These are phyloP conservation scores for Pythium dissotocum DNA, from an alignment of 352 stramenopile species.

Conservation along the genomic window DNA sequence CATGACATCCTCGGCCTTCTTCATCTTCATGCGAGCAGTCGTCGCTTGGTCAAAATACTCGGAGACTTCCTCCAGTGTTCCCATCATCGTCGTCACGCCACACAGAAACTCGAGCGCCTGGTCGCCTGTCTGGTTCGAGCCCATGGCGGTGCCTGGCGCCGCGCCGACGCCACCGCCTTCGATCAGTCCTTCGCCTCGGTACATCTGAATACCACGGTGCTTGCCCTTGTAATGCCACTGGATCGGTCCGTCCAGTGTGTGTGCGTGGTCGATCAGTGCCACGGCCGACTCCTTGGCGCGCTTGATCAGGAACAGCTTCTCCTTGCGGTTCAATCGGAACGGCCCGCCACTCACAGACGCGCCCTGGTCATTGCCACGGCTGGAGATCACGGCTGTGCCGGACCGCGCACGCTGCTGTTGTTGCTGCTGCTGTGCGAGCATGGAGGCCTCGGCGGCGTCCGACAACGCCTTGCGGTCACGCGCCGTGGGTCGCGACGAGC, in stretches of 20 bases:
- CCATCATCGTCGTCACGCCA: constrained; percentile 76
- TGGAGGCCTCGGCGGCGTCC: constrained; percentile 17
- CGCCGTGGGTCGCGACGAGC: background rate
- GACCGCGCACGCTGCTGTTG: constrained; percentile 13
- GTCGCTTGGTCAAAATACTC: constrained; percentile 69
- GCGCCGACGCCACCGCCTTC: constrained; percentile 26
- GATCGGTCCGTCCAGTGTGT: constrained; percentile 70
- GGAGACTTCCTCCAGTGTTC: constrained; percentile 64
- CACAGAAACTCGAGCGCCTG: constrained; percentile 55
- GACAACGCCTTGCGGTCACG: constrained; percentile 25
- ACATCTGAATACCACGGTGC: constrained; percentile 78
- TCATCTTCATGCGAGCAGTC: constrained; percentile 54
- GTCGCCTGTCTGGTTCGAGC: background rate
- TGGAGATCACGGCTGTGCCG: constrained; percentile 11
- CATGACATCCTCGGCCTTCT: constrained; percentile 65
- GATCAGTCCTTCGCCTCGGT: constrained; percentile 62
- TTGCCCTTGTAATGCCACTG: constrained; percentile 80
- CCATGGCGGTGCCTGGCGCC: background rate
- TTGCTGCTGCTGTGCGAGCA: constrained; percentile 14
- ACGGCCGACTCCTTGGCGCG: constrained; percentile 70
- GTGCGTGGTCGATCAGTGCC: constrained; percentile 67
- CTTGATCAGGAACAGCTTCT: constrained; percentile 57
- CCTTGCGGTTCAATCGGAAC: constrained; percentile 23
- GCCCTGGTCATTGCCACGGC: constrained; percentile 19
- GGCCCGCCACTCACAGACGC: background rate